phyloP scores from a whole-genome alignment of 331 rosid genomes.

The Acacia concinna region DNA sequence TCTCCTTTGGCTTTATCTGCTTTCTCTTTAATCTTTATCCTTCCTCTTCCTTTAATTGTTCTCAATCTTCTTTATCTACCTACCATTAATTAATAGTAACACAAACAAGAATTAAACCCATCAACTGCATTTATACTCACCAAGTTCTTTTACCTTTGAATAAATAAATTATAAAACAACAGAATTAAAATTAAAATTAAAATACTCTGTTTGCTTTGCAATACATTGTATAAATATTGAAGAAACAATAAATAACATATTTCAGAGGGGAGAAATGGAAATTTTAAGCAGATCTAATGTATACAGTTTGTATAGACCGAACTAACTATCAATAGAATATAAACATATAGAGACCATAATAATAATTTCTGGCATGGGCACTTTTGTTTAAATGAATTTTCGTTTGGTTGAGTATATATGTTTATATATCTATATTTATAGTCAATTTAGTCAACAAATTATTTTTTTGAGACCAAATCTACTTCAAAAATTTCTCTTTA shows the following conservation, averaged over 20 bases:
- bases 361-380: background rate
- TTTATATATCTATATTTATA: background rate
- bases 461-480: background rate
- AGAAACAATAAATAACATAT: background rate
- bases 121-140: constrained; percentile 10
- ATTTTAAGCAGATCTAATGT: background rate
- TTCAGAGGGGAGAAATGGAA: background rate
- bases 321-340: background rate
- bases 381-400: background rate
- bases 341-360: background rate
- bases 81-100: background rate
- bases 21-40: constrained; percentile 12
- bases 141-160: background rate
- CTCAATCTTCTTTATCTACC: background rate
- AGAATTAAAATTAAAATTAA: background rate
- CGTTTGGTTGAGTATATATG: background rate
- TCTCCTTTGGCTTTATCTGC: constrained; percentile 30
- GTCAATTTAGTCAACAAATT: background rate
- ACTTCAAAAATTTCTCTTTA: constrained; percentile 25
- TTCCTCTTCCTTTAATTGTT: background rate
- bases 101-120: background rate
- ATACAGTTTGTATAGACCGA: background rate
- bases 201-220: constrained; percentile 1
- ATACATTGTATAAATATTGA: background rate
- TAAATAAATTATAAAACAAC: background rate